Conservation (phyloP, 345 rosid species). For the Pistacia vera region DNA sequence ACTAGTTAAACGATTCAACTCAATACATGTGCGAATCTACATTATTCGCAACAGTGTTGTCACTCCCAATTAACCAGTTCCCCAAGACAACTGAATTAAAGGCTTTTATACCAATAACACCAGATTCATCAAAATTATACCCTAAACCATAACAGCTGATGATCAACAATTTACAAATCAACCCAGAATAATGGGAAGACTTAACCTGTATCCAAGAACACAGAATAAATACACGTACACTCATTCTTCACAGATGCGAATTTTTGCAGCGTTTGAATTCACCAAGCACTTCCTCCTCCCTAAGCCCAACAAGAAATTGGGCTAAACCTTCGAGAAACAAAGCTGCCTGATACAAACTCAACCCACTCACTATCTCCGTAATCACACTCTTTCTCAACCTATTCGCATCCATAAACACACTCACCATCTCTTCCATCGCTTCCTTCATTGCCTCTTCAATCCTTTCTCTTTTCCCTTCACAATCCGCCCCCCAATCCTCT, state of each 20-base stretch:
- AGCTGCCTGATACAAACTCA: slow-evolving; percentile 65
- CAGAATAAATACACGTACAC: slow-evolving; percentile 6
- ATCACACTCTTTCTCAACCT: slow-evolving; percentile 71
- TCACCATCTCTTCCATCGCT: slow-evolving; percentile 70
- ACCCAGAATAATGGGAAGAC: background rate
- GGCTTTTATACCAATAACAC: background rate
- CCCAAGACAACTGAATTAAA: background rate
- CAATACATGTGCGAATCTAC: too few relatives aligned
- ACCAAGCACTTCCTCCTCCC: slow-evolving; percentile 48
- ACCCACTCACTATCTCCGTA: slow-evolving; percentile 63
- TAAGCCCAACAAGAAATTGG: slow-evolving; percentile 79
- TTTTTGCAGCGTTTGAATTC: slow-evolving; percentile 42
- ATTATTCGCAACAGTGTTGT: background rate
- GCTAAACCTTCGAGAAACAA: slow-evolving; percentile 83
- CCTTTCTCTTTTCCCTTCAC: slow-evolving; percentile 27
- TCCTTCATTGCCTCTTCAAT: slow-evolving; percentile 42
- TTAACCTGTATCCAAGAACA: background rate
- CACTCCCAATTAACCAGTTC: background rate
- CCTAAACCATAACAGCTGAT: background rate
- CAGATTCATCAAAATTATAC: background rate
- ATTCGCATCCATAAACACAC: slow-evolving; percentile 68
- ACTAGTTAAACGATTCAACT: too few relatives aligned
- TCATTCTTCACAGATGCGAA: slow-evolving; percentile 15
- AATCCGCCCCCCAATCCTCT: slow-evolving; percentile 41
- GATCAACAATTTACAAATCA: too few relatives aligned